Evolutionary conservation across 257 asterid species (phyloP), one percentile per base, ranked within the genome.

Genomic region (Datura wrightii): DNA sequence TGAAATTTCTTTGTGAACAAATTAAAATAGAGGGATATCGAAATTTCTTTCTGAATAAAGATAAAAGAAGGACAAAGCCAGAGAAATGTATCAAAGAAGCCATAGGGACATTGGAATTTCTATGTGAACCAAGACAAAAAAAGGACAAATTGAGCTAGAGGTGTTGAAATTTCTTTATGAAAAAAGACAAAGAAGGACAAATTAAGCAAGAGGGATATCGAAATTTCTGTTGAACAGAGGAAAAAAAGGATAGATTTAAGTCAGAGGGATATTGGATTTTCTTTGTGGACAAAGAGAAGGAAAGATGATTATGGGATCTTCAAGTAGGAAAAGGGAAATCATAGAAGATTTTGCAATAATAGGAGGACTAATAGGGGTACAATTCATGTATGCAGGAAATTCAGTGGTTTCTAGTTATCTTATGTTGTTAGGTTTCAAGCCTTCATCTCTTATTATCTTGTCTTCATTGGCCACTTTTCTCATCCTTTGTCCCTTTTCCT

Each of bases 371-470:
- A 86, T 93, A 36, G 88, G 83, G 34, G 90, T 96, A 82, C 99
- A 96, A 79, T 91, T 94, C 88, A 31, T 92, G 66, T 93, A 92
- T 63, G 98, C 99, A 2, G 96, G 91, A 56, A 96, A 94, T 86
- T 88, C 99, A 6, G 87, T 94, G 4, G 85, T 96, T 88, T 86
- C 92, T 34, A 89, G 97, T 85, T 90, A 92, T 88, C 88, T 96
- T 16, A 89, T 96, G 94, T 87, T 87, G 55, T 85, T 91, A 41
- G 98, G 99, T 34, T 85, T 96, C 69, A 91, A 84, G 2, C 89
- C 97, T 87, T 90, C 90, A 15, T 86, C 93, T 87, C 95, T 96
- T 15, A 92, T 94, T 71, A 91, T 96, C 83, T 90, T 93, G 86
- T 91, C 98, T 65, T 83, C 92, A 18, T 89, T 92, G 48, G 93